Conservation (phyloP, 805 yeast species). For the Wickerhamomyces subpelliculosus region DNA sequence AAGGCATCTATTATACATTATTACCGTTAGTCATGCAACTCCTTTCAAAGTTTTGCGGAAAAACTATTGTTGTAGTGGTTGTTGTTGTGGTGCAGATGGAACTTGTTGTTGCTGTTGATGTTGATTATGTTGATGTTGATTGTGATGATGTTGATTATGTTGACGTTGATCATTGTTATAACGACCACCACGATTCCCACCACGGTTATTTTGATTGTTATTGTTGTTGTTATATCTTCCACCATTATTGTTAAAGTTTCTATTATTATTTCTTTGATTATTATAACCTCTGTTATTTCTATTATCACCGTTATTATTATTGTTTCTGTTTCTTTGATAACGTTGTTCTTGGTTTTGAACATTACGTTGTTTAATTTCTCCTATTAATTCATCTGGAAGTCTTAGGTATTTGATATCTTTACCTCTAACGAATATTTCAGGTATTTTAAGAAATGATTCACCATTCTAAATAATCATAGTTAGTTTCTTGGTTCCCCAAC, state of each 20-base stretch:
- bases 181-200: conserved; percentile 7
- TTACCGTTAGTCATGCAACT: too few species aligned
- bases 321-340: conserved; percentile 33
- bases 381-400: conserved; percentile 71
- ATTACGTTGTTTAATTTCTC: conserved; percentile 63
- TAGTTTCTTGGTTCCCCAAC: conserved; percentile 1
- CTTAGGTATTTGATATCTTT: conserved; percentile 73
- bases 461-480: conserved; percentile 33
- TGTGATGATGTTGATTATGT: conserved; percentile 17
- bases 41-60: too few species aligned
- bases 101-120: conserved; percentile 3
- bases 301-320: conserved; percentile 22
- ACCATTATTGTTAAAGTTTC: conserved; percentile 21
- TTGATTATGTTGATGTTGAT: conserved; percentile 7
- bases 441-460: conserved; percentile 51
- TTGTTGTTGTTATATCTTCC: conserved; percentile 10
- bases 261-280: conserved; percentile 22
- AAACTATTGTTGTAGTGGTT: conserved; percentile 2
- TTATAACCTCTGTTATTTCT: conserved; percentile 26
- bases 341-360: conserved; percentile 40
- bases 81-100: conserved; percentile 4
- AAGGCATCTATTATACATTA: too few species aligned
- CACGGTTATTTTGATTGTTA: conserved; percentile 1
- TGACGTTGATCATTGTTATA: conserved; percentile 6
- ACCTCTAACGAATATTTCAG: conserved; percentile 80